Evolutionary conservation across 805 yeast genomes (phyloP).

Genomic region (Myxozyma nipponensis): DNA sequence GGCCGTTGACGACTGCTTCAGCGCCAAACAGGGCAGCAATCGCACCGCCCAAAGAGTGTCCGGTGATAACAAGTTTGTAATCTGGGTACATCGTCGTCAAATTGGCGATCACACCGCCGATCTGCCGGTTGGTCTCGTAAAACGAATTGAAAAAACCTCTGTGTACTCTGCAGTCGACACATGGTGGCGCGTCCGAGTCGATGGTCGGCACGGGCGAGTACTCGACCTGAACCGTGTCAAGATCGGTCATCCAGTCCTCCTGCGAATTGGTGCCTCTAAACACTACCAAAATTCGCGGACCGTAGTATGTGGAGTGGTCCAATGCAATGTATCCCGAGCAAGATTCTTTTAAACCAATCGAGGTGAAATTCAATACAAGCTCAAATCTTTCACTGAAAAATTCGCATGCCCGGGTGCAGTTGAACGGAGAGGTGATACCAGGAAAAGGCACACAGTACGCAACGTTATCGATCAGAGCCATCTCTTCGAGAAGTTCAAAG

Average conservation of each 20-base stretch:
- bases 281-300: slow-evolving; percentile 36
- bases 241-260: slow-evolving; percentile 61
- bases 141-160: slow-evolving; percentile 52
- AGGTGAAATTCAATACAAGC: slow-evolving; percentile 22
- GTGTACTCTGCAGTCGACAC: slow-evolving; percentile 58
- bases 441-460: slow-evolving; percentile 30
- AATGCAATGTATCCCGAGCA: slow-evolving; percentile 34
- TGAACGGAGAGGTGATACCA: slow-evolving; percentile 28
- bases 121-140: slow-evolving; percentile 43
- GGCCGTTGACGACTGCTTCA: slow-evolving; percentile 55
- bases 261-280: slow-evolving; percentile 63
- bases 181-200: slow-evolving; percentile 28
- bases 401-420: slow-evolving; percentile 29
- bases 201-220: slow-evolving; percentile 8
- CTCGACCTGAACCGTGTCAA: slow-evolving; percentile 36
- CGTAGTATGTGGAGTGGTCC: slow-evolving; percentile 40
- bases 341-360: slow-evolving; percentile 17
- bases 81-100: slow-evolving; percentile 42
- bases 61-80: slow-evolving; percentile 53
- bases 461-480: slow-evolving; percentile 21
- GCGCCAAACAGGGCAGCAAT: slow-evolving; percentile 59
- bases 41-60: slow-evolving; percentile 79
- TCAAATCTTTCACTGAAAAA: slow-evolving; percentile 21
- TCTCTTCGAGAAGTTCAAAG: slow-evolving; percentile 19
- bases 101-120: slow-evolving; percentile 17